Evolutionary conservation across 306 rosid species (phyloP).

Genomic region (Cicer pinnatifidum): DNA sequence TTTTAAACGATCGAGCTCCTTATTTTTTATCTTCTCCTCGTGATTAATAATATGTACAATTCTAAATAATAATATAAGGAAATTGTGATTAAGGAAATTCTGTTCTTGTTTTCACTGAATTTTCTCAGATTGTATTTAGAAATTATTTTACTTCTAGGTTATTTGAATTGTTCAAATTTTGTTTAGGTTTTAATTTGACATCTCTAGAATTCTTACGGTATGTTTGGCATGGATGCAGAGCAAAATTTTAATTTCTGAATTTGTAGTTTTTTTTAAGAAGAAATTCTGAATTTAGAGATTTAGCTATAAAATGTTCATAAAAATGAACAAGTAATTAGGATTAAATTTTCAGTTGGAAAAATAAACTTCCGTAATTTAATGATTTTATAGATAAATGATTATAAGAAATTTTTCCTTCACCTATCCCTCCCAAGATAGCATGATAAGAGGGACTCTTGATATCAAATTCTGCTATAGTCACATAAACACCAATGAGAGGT

Average conservation of each 20-base stretch:
- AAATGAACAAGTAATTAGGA: background rate
- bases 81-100: slow-evolving; percentile 14
- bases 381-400: background rate
- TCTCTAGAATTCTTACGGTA: background rate
- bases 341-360: background rate
- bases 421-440: slow-evolving; percentile 10
- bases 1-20: slow-evolving; percentile 5
- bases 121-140: background rate
- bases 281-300: background rate
- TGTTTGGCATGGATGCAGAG: background rate
- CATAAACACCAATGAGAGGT: background rate
- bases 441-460: slow-evolving; percentile 11
- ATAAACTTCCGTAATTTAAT: background rate
- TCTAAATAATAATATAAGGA: background rate
- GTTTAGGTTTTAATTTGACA: slow-evolving; percentile 21
- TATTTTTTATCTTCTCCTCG: slow-evolving; percentile 18
- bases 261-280: too few species aligned
- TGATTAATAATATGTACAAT: slow-evolving; percentile 6
- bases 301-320: background rate
- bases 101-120: slow-evolving; percentile 12
- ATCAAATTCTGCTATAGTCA: background rate
- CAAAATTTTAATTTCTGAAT: background rate
- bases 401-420: background rate
- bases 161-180: background rate
- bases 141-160: slow-evolving; percentile 1